phyloP scores from a whole-genome alignment of 1,139 yeast genomes.

The Lodderomyces beijingensis region DNA sequence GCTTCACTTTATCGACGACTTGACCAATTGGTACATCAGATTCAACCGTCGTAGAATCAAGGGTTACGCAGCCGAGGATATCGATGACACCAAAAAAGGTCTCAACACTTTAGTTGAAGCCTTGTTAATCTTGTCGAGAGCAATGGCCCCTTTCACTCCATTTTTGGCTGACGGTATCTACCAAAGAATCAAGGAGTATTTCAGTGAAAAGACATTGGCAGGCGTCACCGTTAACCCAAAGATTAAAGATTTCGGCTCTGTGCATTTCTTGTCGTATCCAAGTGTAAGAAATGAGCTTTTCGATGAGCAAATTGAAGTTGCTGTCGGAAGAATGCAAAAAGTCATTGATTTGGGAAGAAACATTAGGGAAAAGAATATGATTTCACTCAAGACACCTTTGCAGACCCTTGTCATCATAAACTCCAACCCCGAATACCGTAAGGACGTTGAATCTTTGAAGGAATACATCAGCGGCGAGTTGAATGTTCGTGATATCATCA shows the following conservation, averaged over 20 bases:
- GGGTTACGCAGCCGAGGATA: conserved; percentile 73
- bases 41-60: conserved; percentile 96
- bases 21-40: conserved; percentile 99
- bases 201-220: conserved; percentile 51
- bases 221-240: conserved; percentile 37
- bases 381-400: conserved; percentile 93
- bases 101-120: conserved; percentile 91
- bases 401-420: conserved; percentile 84
- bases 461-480: conserved; percentile 83
- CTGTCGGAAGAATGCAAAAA: conserved; percentile 94
- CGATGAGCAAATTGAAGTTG: conserved; percentile 73
- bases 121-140: conserved; percentile 79
- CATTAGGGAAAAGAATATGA: conserved; percentile 91
- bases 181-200: conserved; percentile 63
- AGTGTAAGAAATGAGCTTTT: conserved; percentile 75
- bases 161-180: conserved; percentile 89
- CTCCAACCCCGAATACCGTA: conserved; percentile 67
- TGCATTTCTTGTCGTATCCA: conserved; percentile 91
- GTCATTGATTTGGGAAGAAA: conserved; percentile 95
- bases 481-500: conserved; percentile 81
- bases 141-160: conserved; percentile 99
- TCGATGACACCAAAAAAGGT: conserved; percentile 78
- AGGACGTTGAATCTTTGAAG: conserved; percentile 74
- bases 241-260: conserved; percentile 65
- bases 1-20: conserved; percentile 81